Evolutionary conservation across 2,329 filamentous ascomycete genomes (phyloP).

Genomic region (Spiromastix sp.): DNA sequence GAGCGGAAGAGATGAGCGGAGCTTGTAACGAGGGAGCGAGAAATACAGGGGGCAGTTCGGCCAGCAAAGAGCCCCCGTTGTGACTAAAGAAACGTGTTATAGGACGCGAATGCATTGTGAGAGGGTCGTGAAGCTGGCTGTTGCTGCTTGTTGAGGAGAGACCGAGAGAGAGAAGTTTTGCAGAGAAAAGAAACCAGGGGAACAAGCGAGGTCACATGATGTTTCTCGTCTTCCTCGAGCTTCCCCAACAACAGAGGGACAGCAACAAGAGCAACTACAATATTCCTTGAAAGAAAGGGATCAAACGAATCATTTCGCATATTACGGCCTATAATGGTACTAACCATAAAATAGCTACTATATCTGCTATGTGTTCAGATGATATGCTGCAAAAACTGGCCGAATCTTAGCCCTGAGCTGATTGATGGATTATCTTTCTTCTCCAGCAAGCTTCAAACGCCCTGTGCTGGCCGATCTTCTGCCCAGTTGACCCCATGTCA

Average conservation of each 20-base stretch:
- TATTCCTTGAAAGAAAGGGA: too few species aligned
- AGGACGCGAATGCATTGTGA: conserved; percentile 28
- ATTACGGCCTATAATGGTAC: too few species aligned
- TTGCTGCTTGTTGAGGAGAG: neutral
- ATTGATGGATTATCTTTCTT: too few species aligned
- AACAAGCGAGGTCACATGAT: conserved; percentile 17
- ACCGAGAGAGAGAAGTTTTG: conserved; percentile 5
- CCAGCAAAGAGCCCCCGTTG: conserved; percentile 22
- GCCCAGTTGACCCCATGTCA: too few species aligned
- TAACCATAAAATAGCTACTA: too few species aligned
- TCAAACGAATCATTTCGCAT: too few species aligned
- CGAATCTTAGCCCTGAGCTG: too few species aligned
- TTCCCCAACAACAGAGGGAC: neutral
- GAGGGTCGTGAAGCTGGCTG: neutral
- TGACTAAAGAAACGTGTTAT: conserved; percentile 24
- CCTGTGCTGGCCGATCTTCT: too few species aligned
- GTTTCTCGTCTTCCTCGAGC: neutral
- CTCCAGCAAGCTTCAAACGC: too few species aligned
- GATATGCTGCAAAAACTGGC: too few species aligned
- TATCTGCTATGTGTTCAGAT: too few species aligned
- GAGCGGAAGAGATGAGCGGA: conserved; percentile 3
- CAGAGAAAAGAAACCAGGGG: neutral
- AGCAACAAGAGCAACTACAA: too few species aligned
- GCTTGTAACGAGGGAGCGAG: conserved; percentile 28
- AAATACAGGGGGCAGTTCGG: conserved; percentile 33